Base-by-base conservation (phyloP, 306 rosid genomes). In the Vachellia pachyceras region DNA sequence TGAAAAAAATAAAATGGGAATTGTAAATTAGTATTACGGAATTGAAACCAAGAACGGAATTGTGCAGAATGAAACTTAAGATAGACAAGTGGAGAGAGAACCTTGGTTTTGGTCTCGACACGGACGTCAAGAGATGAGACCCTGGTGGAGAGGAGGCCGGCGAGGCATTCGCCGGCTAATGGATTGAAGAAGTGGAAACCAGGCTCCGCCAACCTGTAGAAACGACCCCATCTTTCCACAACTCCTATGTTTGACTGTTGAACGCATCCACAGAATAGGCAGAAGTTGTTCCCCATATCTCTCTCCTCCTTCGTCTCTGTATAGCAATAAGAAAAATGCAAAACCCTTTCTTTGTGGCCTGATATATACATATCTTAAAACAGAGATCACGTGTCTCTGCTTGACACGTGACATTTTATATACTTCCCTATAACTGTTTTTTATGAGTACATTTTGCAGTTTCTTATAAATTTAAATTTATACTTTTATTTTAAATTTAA, bases 81-180 rank as follows among this genome's bases (percentile, higher is more conserved):
- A 44, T 7, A 33, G 47, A 44, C 14, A 68, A 17, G 7, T 17
- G 8, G 18, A 22, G 45, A 35, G n/a, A 36, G 36, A 23, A 85
- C 99, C 98, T 93, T 95, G 82, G 99, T 95, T 85, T 95, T 95
- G 86, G 98, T 95, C 83, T 93, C 98, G 85, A 95, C 79, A 44
- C 91, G 86, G 77, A 93, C 99, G 10, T 95, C 99, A 18, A 95
- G 97, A 44, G 98, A 95, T 65, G 82, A 52, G 84, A 95, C 89
- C 37, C 97, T 83, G 55, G 99, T 95, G 87, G 99, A 86, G 66
- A 93, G 94, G 63, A 89, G 29, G 12, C 92, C 98, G 77, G 95
- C 94, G 78, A 95, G 87, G 79, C 91, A 93, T 78, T 95, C 88
- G 0, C 99, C 99, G 85, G 87, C 90, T 72, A 91, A 14, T 1